phyloP scores from a whole-genome alignment of 2,329 filamentous ascomycete genomes.

The Tolypocladium cylindrosporum region DNA sequence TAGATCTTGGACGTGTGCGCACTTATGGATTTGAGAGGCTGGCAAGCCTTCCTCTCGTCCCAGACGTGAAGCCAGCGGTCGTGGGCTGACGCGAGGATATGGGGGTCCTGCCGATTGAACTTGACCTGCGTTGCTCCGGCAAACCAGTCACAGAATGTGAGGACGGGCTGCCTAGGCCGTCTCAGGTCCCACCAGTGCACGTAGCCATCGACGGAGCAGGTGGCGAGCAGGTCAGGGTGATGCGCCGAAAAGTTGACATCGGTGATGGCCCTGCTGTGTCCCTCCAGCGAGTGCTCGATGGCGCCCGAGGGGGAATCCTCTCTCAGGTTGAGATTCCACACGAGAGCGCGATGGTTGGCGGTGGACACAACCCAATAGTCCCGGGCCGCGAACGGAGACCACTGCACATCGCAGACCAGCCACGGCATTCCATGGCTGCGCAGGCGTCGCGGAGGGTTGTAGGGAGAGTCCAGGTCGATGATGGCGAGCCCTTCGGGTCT shows the following conservation, averaged over 20 bases:
- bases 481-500: slow-evolving; percentile 80
- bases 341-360: slow-evolving; percentile 85
- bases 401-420: slow-evolving; percentile 93
- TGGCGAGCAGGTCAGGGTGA: slow-evolving; percentile 79
- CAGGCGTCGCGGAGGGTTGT: slow-evolving; percentile 74
- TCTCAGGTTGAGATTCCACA: slow-evolving; percentile 81
- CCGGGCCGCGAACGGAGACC: slow-evolving; percentile 83
- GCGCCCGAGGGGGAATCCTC: slow-evolving; percentile 60
- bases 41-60: slow-evolving; percentile 73
- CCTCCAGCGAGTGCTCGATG: slow-evolving; percentile 81
- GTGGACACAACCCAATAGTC: slow-evolving; percentile 94
- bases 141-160: slow-evolving; percentile 87
- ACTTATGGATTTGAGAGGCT: slow-evolving; percentile 72
- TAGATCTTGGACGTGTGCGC: slow-evolving; percentile 93
- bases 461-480: slow-evolving; percentile 84
- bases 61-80: slow-evolving; percentile 81
- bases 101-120: slow-evolving; percentile 80
- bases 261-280: slow-evolving; percentile 77
- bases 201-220: slow-evolving; percentile 86
- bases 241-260: slow-evolving; percentile 95
- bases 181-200: slow-evolving; percentile 89
- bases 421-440: slow-evolving; percentile 78
- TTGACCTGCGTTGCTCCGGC: slow-evolving; percentile 92
- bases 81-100: slow-evolving; percentile 83
- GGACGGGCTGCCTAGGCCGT: slow-evolving; percentile 58